Conservation (phyloP, 805 yeast species). For the Zygosaccharomyces bisporus region DNA sequence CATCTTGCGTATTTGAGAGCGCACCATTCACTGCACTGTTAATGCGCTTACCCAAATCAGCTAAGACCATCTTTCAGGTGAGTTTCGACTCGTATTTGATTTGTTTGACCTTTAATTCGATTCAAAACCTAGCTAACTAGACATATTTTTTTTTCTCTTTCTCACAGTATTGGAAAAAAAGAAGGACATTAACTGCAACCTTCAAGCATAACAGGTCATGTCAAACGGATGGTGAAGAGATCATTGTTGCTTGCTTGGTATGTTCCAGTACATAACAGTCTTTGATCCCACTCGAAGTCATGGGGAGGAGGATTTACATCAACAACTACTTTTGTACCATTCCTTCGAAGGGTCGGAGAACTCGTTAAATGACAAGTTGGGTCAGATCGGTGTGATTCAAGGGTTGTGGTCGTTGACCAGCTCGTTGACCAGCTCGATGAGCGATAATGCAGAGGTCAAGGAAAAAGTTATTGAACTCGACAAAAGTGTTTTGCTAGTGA, state of each 20-base stretch:
- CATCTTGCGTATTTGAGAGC: slow-evolving; percentile 54
- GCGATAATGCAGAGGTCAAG: slow-evolving; percentile 9
- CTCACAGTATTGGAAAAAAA: background rate
- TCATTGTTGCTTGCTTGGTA: slow-evolving; percentile 2
- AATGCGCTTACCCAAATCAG: slow-evolving; percentile 74
- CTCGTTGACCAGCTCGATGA: slow-evolving; percentile 22
- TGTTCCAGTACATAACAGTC: slow-evolving; percentile 35
- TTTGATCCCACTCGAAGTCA: slow-evolving; percentile 39
- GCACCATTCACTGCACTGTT: slow-evolving; percentile 68
- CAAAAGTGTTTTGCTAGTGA: slow-evolving; percentile 27
- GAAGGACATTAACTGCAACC: background rate
- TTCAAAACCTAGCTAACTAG: background rate
- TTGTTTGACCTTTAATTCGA: background rate
- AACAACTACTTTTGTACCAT: slow-evolving; percentile 38
- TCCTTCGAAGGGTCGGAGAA: slow-evolving; percentile 22
- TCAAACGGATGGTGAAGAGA: slow-evolving; percentile 4
- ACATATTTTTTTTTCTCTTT: slow-evolving; percentile 3
- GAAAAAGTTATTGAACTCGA: slow-evolving; percentile 32
- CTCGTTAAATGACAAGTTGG: slow-evolving; percentile 35
- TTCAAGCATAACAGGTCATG: slow-evolving; percentile 3
- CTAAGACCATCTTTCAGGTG: slow-evolving; percentile 57
- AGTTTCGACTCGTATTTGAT: background rate
- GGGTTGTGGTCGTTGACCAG: slow-evolving; percentile 36
- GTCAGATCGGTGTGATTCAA: slow-evolving; percentile 43
- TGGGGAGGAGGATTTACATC: slow-evolving; percentile 33